Evolutionary conservation across 495 filamentous ascomycete genomes (phyloP).

Genomic region (Hyphodiscus hymeniophilus): DNA sequence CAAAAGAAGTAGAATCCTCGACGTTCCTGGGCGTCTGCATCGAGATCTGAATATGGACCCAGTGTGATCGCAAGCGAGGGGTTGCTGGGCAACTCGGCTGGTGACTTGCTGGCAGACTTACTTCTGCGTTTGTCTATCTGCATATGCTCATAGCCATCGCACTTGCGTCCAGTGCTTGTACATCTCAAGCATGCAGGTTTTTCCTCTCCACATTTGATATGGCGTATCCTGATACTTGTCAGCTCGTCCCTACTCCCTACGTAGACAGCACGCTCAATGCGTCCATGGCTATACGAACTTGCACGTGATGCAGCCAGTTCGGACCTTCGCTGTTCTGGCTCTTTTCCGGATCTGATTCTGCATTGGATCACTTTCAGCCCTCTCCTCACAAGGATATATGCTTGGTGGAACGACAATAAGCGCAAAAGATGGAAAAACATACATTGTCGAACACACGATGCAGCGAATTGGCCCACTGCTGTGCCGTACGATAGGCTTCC

Average conservation of each 20-base stretch:
- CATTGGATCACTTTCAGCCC: no score
- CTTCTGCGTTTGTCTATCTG: background rate
- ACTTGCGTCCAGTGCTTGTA: slow-evolving; percentile 21
- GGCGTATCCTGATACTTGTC: slow-evolving; percentile 24
- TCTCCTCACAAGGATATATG: no score
- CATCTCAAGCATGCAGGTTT: slow-evolving; percentile 30
- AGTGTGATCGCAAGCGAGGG: background rate
- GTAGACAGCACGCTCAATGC: no score
- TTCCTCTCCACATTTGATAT: slow-evolving; percentile 38
- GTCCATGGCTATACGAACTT: slow-evolving; percentile 3
- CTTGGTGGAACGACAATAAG: no score
- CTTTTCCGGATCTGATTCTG: no score
- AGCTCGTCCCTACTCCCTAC: no score
- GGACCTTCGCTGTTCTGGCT: background rate
- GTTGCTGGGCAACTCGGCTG: background rate
- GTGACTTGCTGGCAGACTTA: background rate
- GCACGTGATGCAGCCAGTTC: slow-evolving; percentile 16
- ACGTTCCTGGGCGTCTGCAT: slow-evolving; percentile 1
- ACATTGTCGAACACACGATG: no score
- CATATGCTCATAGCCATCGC: slow-evolving; percentile 21
- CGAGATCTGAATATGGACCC: background rate
- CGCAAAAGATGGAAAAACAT: no score
- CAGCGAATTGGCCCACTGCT: no score
- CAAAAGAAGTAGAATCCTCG: slow-evolving; percentile 15
- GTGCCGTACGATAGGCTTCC: no score